phyloP scores from a whole-genome alignment of 73 alveolate species.

The Uronychia setigera region DNA sequence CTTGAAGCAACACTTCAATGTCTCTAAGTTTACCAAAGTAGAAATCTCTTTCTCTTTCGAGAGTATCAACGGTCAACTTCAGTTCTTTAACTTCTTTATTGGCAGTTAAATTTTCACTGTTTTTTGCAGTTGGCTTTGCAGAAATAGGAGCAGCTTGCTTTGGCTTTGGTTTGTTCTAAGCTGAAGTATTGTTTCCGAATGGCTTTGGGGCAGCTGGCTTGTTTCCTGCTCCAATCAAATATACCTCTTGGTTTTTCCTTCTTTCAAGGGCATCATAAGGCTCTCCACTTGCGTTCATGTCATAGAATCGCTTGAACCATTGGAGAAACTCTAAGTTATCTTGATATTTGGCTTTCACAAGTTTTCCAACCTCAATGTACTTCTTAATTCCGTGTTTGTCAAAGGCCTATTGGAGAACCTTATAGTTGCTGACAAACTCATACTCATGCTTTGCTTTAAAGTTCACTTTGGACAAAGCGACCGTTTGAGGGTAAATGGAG shows the following conservation, averaged over 20 bases:
- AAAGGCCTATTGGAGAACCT: constrained; percentile 88
- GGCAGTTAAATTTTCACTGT: constrained; percentile 41
- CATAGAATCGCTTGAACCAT: constrained; percentile 91
- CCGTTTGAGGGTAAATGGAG: constrained; percentile 87
- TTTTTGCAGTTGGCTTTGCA: constrained; percentile 2
- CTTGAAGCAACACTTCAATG: constrained; percentile 85
- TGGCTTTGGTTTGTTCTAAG: constrained; percentile 50
- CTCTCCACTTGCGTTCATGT: constrained; percentile 74
- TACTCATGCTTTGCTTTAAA: constrained; percentile 94
- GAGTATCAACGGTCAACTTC: constrained; percentile 81
- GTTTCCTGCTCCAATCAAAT: constrained; percentile 50
- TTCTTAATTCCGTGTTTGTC: constrained; percentile 80
- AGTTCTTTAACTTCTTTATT: constrained; percentile 77
- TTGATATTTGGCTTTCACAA: constrained; percentile 88
- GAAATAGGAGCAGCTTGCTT: constrained; percentile 65
- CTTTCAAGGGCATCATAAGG: constrained; percentile 87
- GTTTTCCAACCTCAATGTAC: constrained; percentile 81
- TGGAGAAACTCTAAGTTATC: constrained; percentile 94
- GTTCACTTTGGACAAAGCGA: constrained; percentile 84
- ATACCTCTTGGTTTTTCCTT: constrained; percentile 83
- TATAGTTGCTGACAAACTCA: constrained; percentile 89
- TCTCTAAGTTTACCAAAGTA: constrained; percentile 91
- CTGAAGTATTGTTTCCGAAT: constrained; percentile 45
- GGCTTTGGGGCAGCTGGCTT: constrained; percentile 39
- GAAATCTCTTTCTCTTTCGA: constrained; percentile 94